phyloP scores from a whole-genome alignment of 2,329 filamentous ascomycete genomes.

The Cercospora canescens region DNA sequence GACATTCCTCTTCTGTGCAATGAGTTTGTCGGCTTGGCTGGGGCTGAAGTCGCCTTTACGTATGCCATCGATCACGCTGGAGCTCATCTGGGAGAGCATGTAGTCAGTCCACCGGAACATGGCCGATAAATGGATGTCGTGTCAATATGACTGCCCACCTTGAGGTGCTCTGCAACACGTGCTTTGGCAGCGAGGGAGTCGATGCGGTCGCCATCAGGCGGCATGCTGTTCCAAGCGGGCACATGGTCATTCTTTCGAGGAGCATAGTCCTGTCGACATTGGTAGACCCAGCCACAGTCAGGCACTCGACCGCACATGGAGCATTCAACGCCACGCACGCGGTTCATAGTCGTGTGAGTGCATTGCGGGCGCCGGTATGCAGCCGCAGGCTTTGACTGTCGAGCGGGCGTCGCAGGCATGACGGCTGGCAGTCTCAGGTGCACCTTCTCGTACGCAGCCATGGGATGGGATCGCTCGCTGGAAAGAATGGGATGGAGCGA shows the following conservation, averaged over 20 bases:
- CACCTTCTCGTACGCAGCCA: conserved; percentile 29
- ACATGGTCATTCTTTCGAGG: conserved; percentile 13
- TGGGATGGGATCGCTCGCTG: conserved; percentile 2
- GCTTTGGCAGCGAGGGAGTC: conserved; percentile 27
- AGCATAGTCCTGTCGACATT: conserved; percentile 64
- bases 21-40: conserved; percentile 43
- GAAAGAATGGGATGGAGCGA: conserved; percentile 2
- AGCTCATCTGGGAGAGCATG: conserved; percentile 34
- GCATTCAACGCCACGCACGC: conserved; percentile 63
- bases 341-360: conserved; percentile 68
- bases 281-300: conserved; percentile 70
- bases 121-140: no score
- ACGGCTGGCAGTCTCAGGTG: conserved; percentile 3
- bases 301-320: conserved; percentile 57
- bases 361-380: conserved; percentile 46
- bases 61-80: conserved; percentile 45
- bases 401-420: background rate
- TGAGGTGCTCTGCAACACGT: conserved; percentile 28
- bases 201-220: conserved; percentile 17
- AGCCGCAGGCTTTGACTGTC: background rate
- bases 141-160: conserved; percentile 1
- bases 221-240: conserved; percentile 15
- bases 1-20: conserved; percentile 43
- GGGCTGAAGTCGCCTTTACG: conserved; percentile 43
- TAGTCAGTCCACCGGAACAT: background rate